Conservation (phyloP, 768 basidiomycete species). For the Mycena rosella region DNA sequence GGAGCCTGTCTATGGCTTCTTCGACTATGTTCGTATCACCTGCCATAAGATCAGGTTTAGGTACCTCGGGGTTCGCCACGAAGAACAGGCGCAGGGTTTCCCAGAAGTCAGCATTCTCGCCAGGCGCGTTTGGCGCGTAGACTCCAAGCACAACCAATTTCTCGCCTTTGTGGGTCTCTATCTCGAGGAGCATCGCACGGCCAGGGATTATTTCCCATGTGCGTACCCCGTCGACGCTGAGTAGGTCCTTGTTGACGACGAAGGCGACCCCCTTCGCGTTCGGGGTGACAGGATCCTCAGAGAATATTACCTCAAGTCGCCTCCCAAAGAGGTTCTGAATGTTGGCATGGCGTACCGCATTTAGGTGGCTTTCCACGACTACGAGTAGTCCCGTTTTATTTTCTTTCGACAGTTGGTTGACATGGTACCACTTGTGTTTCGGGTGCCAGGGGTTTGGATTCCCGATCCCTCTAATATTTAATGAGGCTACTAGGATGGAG, state of each 20-base stretch:
- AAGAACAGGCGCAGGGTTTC: background rate
- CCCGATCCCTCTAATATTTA: too few relatives aligned
- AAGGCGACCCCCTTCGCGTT: too few relatives aligned
- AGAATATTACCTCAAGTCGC: too few relatives aligned
- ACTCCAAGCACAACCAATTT: constrained; percentile 4
- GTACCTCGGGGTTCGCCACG: background rate
- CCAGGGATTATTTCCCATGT: constrained; percentile 20
- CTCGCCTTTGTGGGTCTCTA: background rate
- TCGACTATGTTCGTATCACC: constrained; percentile 61
- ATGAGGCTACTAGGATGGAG: too few relatives aligned
- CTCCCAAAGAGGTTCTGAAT: too few relatives aligned
- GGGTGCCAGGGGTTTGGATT: too few relatives aligned
- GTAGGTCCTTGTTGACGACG: constrained; percentile 15
- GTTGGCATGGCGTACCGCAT: too few relatives aligned
- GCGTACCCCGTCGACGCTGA: background rate
- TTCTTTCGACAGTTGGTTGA: too few relatives aligned
- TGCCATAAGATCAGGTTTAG: constrained; percentile 7
- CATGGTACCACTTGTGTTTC: too few relatives aligned
- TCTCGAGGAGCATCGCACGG: constrained; percentile 10
- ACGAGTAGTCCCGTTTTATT: too few relatives aligned
- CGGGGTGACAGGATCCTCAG: too few relatives aligned
- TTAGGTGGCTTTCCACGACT: too few relatives aligned
- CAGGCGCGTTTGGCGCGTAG: constrained; percentile 31
- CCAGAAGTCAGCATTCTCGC: constrained; percentile 24
- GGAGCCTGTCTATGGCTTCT: constrained; percentile 52